Conservation (phyloP, 139 green algal species). For the Tetraselmis striata region DNA sequence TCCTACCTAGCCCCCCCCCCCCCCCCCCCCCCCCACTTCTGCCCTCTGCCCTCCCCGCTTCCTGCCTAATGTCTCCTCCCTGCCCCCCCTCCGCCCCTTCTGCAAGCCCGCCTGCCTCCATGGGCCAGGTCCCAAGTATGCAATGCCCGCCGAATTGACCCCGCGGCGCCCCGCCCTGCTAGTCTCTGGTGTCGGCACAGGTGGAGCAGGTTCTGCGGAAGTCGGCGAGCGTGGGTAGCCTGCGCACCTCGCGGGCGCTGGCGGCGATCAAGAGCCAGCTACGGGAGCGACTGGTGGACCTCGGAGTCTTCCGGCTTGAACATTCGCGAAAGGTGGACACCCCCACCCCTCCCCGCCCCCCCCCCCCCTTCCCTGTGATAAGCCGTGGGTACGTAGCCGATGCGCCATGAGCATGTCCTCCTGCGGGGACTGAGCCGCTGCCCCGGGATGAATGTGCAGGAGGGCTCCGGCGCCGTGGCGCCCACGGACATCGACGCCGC, state of each 20-base stretch:
- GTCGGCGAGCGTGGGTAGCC: neutral
- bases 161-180: no score
- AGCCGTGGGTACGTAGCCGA: no score
- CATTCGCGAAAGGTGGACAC: neutral
- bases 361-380: no score
- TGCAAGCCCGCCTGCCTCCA: no score
- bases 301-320: neutral
- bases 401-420: neutral
- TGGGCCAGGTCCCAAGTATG: no score
- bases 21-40: no score
- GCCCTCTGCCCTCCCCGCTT: no score
- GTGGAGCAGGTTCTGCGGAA: neutral
- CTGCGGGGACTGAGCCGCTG: constrained; percentile 17
- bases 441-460: constrained; percentile 8
- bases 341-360: no score
- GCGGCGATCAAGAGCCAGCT: neutral
- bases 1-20: no score
- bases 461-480: constrained; percentile 27
- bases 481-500: constrained; percentile 30
- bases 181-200: neutral
- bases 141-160: no score
- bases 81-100: no score
- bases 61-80: no score
- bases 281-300: neutral
- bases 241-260: neutral